Evolutionary conservation across 2,329 filamentous ascomycete genomes (phyloP), one percentile per base, ranked within the genome.

Genomic region (Claviceps capensis): DNA sequence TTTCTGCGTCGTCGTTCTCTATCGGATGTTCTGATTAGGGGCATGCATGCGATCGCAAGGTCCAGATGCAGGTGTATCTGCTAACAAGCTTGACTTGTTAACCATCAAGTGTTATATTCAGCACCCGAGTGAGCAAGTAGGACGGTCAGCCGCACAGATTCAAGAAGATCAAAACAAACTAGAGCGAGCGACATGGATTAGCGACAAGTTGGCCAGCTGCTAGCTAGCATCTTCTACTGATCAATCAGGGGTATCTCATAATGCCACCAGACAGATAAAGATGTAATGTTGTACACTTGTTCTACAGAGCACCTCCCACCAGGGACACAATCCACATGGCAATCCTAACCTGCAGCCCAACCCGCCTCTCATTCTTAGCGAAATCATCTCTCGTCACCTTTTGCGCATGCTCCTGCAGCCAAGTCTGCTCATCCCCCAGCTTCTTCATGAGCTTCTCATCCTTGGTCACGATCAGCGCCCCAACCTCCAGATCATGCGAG

Each of bases 281-380:
- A 54, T 42, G 49, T 52, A 52, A 53, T 53, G 17, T 49, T 51
- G 13, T 52, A 30, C 53, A 47, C 36, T 14, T 16, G 5, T 43
- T 53, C 64, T 71, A 96, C 63, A 97, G 72, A n/a, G 89, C 89
- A 14, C 91, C 91, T 1, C 91, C 91, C 7, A 95, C 78, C 37
- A 88, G 72, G 60, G 82, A 79, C 5, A 96, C 90, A 68, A 95
- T 85, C 88, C 88, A 94, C 89, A 97, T 95, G 3, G 89, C 88
- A 55, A 95, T 68, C 54, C 88, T 74, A 41, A 98, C 93, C 65
- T 88, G 83, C 62, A 94, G 72, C 1, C 88, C 82, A 1, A 97
- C 93, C 53, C 88, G 82, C 55, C 93, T 77, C 64, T 98, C 93
- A 5, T 80, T 82, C 60, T 74, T 85, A 50, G 85, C 80, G 66